Base-by-base conservation (phyloP, 306 rosid species). In the Gynostemma pentaphyllum region DNA sequence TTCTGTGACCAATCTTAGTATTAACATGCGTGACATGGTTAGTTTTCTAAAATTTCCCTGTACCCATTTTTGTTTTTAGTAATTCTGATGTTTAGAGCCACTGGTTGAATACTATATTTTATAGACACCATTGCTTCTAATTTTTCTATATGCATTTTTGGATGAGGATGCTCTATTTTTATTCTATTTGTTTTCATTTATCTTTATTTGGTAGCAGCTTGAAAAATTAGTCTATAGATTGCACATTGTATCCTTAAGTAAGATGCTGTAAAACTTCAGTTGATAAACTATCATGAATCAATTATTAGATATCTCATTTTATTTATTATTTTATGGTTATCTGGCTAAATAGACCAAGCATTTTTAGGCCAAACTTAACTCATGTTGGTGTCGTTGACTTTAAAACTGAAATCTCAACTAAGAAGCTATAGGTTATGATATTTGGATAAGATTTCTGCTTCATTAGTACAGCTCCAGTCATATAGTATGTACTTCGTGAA, bases 11-110 rank as follows among this genome's bases (percentile, higher is more conserved):
- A 88, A 88, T 81, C 99, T 94, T 69, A 96, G 82, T 80, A 81
- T 82, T 80, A 94, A 88, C 66, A 82, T 85, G 79, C 86, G 90
- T 53, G 99, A 94, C 85, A 94, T 94, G 97, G 99, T 94, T 83
- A 78, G 75, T 65, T 70, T 44, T 74, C 73, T 65, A 54, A 12
- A 36, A 37, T 59, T 59, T 59, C 16, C 47, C 28, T 56, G n/a
- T n/a, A 18, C 64, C 66, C 41, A 51, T 62, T 13, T 50, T 69
- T 72, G 26, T 39, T 60, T 46, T 3, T 18, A 9, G 62, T 62
- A 48, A 18, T 50, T 44, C 18, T 44, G 28, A n/a, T 50, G 71
- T 26, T 36, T 4, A 36, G 12, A n/a, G 27, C 13, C 39, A 5
- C 10, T 52, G 44, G 12, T 28, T 53, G 60, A 53, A n/a, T 26